Evolutionary conservation across 2,329 filamentous ascomycete species (phyloP), one percentile per base, ranked within the genome.

Genomic region (Bipolaris victoriae): DNA sequence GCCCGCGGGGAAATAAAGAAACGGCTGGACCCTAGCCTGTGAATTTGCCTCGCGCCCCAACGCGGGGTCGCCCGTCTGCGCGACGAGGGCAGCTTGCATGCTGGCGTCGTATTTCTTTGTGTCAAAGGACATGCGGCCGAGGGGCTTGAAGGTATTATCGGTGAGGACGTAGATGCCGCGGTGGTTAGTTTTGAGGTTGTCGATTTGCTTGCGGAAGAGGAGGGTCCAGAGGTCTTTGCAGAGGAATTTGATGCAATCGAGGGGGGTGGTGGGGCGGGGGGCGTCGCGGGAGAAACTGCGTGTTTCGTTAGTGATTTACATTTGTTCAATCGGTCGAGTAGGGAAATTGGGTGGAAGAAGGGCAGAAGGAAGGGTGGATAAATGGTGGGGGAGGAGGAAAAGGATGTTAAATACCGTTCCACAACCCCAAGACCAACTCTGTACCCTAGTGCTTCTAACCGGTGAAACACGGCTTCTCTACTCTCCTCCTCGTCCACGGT

Each of bases 161-260:
- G 94, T 98, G 50, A 99, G 81, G 41, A 99, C 95, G 77, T 97
- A 99, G 66, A 98, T 92, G 49, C 95, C 95, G 16, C 95, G 83
- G 76, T 99, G 95, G 74, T 99, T 99, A 7, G 95, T 99, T 80
- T 99, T 99, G 45, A 99, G 83, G 75, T 99, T 99, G 78, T 99
- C 95, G 72, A 99, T 91, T 77, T 98, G 96, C 79, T 99, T 99
- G 74, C 91, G 86, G 78, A 97, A 99, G 15, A 97, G 86, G 18
- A 98, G 83, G 33, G 88, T 92, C 95, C 95, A 99, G 43, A 99
- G 83, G 76, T 99, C 95, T 81, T 99, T 99, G 85, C 95, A 99
- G 48, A 99, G 83, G 73, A 99, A 98, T 77, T 99, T 99, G 76
- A 99, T 99, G 48, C 93, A 90, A 73, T 98, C 95, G 40, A 99